A percentile compares a stretch with the other conserved stretches of the same genome.
phyloP scores from a whole-genome alignment of 208 protist species.

The Trypanosoma melophagium region DNA sequence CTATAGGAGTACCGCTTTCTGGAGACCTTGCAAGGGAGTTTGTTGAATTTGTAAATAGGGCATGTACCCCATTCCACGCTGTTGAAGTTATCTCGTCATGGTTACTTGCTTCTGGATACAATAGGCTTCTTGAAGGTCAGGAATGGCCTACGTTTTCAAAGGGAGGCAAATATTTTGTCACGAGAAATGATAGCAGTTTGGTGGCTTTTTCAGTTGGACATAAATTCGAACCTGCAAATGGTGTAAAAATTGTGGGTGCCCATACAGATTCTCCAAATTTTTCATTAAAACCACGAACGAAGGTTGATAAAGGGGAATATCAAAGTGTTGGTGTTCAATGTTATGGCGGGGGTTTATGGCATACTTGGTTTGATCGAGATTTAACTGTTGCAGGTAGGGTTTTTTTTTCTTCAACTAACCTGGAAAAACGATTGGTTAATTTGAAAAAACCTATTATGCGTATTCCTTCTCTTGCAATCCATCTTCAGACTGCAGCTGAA shows the following conservation, averaged over 20 bases:
- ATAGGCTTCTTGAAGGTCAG: slow-evolving; percentile 56
- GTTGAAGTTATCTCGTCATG: slow-evolving; percentile 54
- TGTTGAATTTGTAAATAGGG: slow-evolving; percentile 64
- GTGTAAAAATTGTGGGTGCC: slow-evolving; percentile 95
- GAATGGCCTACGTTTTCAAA: slow-evolving; percentile 62
- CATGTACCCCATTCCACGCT: slow-evolving; percentile 78
- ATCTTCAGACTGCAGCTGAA: slow-evolving; percentile 82
- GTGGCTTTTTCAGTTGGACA: slow-evolving; percentile 96
- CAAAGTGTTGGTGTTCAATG: slow-evolving; percentile 75
- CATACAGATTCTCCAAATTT: slow-evolving; percentile 98
- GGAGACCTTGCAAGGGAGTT: slow-evolving; percentile 52
- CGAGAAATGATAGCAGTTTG: slow-evolving; percentile 95
- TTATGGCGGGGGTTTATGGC: slow-evolving; percentile 88
- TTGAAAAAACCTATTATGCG: slow-evolving; percentile 92
- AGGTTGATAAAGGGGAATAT: slow-evolving; percentile 42
- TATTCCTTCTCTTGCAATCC: slow-evolving; percentile 96
- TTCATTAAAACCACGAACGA: slow-evolving; percentile 70
- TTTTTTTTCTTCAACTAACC: slow-evolving; percentile 35
- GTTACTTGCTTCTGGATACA: slow-evolving; percentile 52
- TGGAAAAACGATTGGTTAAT: slow-evolving; percentile 65
- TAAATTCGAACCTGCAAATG: slow-evolving; percentile 78
- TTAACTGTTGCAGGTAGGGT: slow-evolving; percentile 86
- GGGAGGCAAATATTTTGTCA: slow-evolving; percentile 96
- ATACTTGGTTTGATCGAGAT: slow-evolving; percentile 92
- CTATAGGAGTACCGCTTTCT: neutral